A percentile compares a stretch with the other conserved stretches of the same genome.
Evolutionary conservation across 805 yeast species (phyloP).

Genomic region (Sungouiozyma intestinalis): DNA sequence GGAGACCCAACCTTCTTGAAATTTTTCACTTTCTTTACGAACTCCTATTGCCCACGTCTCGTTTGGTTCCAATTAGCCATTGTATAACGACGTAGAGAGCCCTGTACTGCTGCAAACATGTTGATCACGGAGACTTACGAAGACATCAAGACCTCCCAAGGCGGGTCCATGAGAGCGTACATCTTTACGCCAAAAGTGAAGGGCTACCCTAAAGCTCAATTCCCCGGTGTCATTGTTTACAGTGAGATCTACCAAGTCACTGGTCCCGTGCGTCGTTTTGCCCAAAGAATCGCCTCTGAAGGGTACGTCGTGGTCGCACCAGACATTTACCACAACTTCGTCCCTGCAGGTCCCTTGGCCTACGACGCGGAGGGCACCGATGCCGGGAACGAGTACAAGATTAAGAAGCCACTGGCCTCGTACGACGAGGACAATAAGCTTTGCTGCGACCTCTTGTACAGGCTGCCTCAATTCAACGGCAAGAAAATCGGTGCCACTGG

Average conservation of each 20-base stretch:
- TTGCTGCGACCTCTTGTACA: constrained; percentile 49
- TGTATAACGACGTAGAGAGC: no score
- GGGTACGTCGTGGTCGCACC: constrained; percentile 77
- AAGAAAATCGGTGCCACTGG: constrained; percentile 66
- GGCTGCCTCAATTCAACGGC: constrained; percentile 57
- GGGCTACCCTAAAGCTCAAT: constrained; percentile 66
- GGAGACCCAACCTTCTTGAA: no score
- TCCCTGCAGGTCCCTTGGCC: constrained; percentile 48
- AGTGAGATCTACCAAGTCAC: constrained; percentile 76
- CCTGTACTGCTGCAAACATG: constrained; percentile 34
- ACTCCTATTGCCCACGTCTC: no score
- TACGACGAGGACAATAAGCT: constrained; percentile 67
- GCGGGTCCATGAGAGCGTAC: constrained; percentile 57
- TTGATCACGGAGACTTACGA: constrained; percentile 53
- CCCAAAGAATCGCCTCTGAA: constrained; percentile 66
- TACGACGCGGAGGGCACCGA: constrained; percentile 72
- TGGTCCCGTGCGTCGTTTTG: constrained; percentile 73
- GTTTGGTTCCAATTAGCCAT: no score
- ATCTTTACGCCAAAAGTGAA: constrained; percentile 58
- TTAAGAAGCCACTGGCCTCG: constrained; percentile 54
- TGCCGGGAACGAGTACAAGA: constrained; percentile 56
- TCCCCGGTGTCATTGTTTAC: constrained; percentile 72
- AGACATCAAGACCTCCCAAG: constrained; percentile 59
- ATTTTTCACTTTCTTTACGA: no score
- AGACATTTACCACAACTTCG: constrained; percentile 68